Evolutionary conservation across 129 eudicot species (phyloP).

Genomic region (Tanacetum coccineum): DNA sequence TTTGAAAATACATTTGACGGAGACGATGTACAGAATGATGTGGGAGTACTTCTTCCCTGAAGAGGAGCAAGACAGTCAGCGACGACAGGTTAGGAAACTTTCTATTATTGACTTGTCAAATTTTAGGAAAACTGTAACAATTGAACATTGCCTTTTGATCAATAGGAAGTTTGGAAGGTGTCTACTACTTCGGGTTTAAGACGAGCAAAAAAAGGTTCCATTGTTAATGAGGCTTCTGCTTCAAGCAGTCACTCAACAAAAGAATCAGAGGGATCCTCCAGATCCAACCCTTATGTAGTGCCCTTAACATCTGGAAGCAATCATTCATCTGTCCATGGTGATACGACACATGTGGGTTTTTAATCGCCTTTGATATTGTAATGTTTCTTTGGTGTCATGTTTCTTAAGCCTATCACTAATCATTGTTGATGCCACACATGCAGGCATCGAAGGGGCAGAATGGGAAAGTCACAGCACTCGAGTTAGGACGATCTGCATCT

Average conservation of each 20-base stretch:
- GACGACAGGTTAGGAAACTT: constrained; percentile 69
- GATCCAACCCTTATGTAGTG: constrained; percentile 43
- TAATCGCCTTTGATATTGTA: not conserved
- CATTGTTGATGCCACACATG: constrained; percentile 15
- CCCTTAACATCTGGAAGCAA: constrained; percentile 38
- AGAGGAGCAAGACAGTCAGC: constrained; percentile 97
- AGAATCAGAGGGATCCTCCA: constrained; percentile 55
- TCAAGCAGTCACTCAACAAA: constrained; percentile 55
- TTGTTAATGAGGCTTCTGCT: constrained; percentile 54
- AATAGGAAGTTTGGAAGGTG: constrained; percentile 92
- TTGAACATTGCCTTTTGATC: constrained; percentile 9
- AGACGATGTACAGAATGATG: constrained; percentile 84
- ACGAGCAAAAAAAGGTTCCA: constrained; percentile 74
- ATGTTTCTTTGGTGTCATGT: not conserved
- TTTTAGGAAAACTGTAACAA: not conserved
- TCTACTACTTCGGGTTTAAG: constrained; percentile 92
- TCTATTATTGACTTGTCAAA: not conserved
- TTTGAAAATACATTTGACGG: constrained; percentile 89
- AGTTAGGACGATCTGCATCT: constrained; percentile 77
- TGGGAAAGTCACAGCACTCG: constrained; percentile 46
- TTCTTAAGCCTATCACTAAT: constrained; percentile 10
- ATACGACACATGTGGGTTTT: constrained; percentile 62
- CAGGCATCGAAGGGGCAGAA: constrained; percentile 65
- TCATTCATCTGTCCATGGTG: constrained; percentile 40
- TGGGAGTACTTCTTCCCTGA: constrained; percentile 97